Base-by-base conservation (phyloP, 2,329 filamentous ascomycete species). In the Bipolaris cookei region DNA sequence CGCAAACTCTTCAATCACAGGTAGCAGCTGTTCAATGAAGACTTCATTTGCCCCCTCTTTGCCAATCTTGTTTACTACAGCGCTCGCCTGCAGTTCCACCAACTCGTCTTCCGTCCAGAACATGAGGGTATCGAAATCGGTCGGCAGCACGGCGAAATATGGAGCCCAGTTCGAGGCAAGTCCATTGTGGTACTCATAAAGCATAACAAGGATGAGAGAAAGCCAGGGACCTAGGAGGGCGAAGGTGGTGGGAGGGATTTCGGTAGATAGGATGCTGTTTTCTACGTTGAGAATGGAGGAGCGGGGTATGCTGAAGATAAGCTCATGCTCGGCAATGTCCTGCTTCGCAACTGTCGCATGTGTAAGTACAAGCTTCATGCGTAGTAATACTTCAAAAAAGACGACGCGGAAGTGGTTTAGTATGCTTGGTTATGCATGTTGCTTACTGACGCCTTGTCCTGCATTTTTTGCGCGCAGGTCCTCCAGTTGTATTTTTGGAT, bases 71-170 rank as follows among this genome's bases (percentile, higher is more conserved):
- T 84, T 78, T 3, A 88, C 74, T n/a, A 95, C 85, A 0, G 90
- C 85, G 70, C 90, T 93, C 16, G 88, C 90, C 77, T 94, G 88
- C 7, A 97, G 84, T 67, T 89, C 82, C 0, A 80, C 77, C 2
- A 97, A 81, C 73, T 97, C 92, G 1, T 80, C 78, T 0, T 83
- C 79, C 1, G 84, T 80, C 93, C 93, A 97, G 78, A 93, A 97
- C 90, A 97, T 97, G 63, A 94, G 84, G 2, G 91, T 96, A 73
- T 95, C 86, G 70, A 97, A 97, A 30, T 72, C 63, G 13, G 66
- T 58, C 2, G 92, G 92, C 4, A 97, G 82, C 18, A 96, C 81
- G 55, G 87, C 83, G 64, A 96, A 87, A 75, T 97, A 97, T 0
- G 87, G 82, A 62, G 86, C 85, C 92, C 92, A 97, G 7, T 77